phyloP scores from a whole-genome alignment of 208 protist species.

The Acanthamoeba sp. region DNA sequence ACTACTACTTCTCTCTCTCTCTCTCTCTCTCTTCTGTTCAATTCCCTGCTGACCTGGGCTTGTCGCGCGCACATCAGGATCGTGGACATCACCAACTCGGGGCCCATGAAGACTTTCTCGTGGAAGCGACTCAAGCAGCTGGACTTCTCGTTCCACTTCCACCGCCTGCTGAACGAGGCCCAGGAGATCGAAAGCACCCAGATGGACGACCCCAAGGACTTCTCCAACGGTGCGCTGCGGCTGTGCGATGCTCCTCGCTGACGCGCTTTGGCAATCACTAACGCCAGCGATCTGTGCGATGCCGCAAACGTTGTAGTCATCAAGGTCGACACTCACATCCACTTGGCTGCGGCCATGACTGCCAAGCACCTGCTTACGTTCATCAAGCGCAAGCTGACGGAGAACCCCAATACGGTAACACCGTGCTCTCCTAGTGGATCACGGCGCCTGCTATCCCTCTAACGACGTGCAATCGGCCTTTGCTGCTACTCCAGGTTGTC shows the following conservation, averaged over 20 bases:
- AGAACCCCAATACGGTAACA: conserved; percentile 91
- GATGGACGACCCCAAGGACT: conserved; percentile 91
- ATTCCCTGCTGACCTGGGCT: too few species aligned
- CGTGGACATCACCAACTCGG: conserved; percentile 61
- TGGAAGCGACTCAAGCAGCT: conserved; percentile 64
- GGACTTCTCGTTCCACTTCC: conserved; percentile 90
- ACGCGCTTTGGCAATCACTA: too few species aligned
- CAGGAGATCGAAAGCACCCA: conserved; percentile 92
- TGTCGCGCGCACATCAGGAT: too few species aligned
- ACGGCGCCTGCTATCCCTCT: too few species aligned
- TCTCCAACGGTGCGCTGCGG: conserved; percentile 78
- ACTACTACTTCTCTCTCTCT: too few species aligned
- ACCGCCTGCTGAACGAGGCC: conserved; percentile 95
- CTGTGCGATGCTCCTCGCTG: too few species aligned
- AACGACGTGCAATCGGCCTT: background rate
- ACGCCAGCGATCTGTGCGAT: too few species aligned
- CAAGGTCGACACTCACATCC: conserved; percentile 98
- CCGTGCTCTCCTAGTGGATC: too few species aligned
- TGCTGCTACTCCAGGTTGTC: conserved; percentile 93
- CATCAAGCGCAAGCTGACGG: conserved; percentile 94
- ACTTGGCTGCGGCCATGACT: conserved; percentile 96
- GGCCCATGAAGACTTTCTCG: conserved; percentile 67
- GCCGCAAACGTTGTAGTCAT: too few species aligned
- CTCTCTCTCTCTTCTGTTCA: too few species aligned
- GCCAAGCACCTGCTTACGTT: conserved; percentile 95